Base-by-base conservation (phyloP, 1,284 basidiomycete species). In the Cryptococcus neoformans region DNA sequence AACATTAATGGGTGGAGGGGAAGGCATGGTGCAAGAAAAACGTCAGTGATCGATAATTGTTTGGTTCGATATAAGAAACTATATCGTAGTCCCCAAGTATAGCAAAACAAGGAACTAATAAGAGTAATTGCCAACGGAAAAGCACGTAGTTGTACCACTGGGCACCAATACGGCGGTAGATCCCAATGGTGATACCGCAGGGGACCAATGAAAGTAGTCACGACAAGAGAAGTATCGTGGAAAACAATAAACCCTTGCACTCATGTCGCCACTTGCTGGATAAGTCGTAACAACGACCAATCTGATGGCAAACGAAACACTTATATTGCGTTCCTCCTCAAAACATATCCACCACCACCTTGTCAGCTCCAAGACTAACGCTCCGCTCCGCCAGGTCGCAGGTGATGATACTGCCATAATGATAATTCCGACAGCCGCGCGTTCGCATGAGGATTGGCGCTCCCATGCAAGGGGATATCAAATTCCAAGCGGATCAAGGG, bases 1-100 rank as follows among this genome's bases (percentile, higher is more conserved):
- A 8, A 60, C 47, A 45, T 58, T 58, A 41, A 62, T 51, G 5
- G 60, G 58, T 8, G 54, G 47, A 21, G 56, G 40, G 5, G 46
- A 44, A 21, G 42, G 42, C 42, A 44, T 44, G 3, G 42, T 8
- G 14, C 16, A 47, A 28, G 17, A 35, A 9, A n/a, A 9, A 10
- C 3, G 34, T 28, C 46, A 47, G 21, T 28, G 14, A 28, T 21
- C 34, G 46, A 28, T 28, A 34, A 28, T 28, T 14, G 34, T 28
- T 47, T 21, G 17, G 46, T 47, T 47, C 34, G 28, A 28, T 28
- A 34, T 28, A 9, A 8, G 46, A 11, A 21, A 16, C 14, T 28
- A 47, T n/a, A 47, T 47, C 17, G 14, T 7, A 34, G 8, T 16
- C 16, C 21, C 7, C 34, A 16, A 28, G 46, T 28, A 4, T 28